Evolutionary conservation across 202 grass and related monocot genomes (phyloP).

Genomic region (Panicum hallii): DNA sequence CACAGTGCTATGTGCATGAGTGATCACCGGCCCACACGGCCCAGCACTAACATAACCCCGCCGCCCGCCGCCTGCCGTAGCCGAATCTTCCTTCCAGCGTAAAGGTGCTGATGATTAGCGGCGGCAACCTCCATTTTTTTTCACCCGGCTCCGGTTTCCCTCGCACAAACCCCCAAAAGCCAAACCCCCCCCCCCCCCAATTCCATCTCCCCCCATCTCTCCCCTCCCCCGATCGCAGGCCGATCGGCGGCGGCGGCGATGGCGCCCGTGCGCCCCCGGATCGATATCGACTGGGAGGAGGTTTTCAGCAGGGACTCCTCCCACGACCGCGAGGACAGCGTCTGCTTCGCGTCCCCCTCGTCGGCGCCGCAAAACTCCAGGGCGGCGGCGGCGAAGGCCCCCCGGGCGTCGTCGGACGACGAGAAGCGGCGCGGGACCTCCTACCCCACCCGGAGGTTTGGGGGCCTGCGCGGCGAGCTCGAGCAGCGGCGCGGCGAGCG

Average conservation of each 20-base stretch:
- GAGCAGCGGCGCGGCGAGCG: not conserved
- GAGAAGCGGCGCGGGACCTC: not conserved
- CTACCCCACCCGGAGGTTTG: too few relatives aligned
- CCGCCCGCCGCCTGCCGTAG: not conserved
- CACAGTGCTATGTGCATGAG: not conserved
- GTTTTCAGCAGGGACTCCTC: fast-evolving
- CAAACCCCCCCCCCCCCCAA: not conserved
- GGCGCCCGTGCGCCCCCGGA: not conserved
- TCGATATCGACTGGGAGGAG: not conserved
- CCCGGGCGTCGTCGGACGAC: not conserved
- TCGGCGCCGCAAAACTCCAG: not conserved
- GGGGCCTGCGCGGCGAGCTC: not conserved
- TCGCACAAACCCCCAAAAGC: not conserved
- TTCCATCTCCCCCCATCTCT: not conserved
- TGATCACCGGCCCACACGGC: not conserved
- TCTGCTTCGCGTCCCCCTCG: not conserved
- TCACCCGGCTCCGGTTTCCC: not conserved
- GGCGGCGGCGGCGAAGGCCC: not conserved
- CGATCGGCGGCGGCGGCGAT: not conserved
- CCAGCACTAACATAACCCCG: not conserved
- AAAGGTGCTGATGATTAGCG: conserved; percentile 6
- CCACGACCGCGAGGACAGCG: not conserved
- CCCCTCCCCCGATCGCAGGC: not conserved
- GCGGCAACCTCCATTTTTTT: conserved; percentile 9
- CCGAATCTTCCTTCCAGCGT: not conserved